Evolutionary conservation across 495 filamentous ascomycete species (phyloP), one percentile per base, ranked within the genome.

Genomic region (Amorphotheca resinae): DNA sequence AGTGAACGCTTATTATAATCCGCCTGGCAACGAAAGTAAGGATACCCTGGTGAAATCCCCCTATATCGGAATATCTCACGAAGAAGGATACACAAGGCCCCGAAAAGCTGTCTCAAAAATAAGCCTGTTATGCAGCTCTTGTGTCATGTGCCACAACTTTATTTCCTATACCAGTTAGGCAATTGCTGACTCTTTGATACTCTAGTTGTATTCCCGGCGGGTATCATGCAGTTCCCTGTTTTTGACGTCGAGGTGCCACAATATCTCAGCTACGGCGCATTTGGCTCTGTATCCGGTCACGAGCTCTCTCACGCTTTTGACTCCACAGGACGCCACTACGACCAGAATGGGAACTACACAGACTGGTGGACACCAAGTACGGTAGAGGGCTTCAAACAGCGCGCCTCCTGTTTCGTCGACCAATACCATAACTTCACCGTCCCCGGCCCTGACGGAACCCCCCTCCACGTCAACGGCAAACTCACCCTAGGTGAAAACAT

Each of bases 271-370:
- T 87, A 84, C 51, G 82, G 80, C 23, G 76, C 78, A 1, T 80
- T 85, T 50, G 80, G 78, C 23, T 68, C 77, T 2, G 74, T 85
- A 25, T 76, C 74, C 35, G 80, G 80, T 7, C 80, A 87, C 57
- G 81, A 87, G 53, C 68, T 87, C 12, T 78, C 74, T 3, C 82
- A 87, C 57, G 79, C 79, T 11, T 84, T 87, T 49, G 82, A 87
- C 57, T 77, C 68, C 22, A 74, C 65, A 3, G 82, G 82, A 33
- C 65, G 77, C 20, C 71, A 79, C 50, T 83, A 78, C 38, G 77
- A 84, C 47, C 66, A 79, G 53, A 72, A 67, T 15, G 82, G 79
- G 30, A 78, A 78, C 46, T 74, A 67, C 45, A 76, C 71, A 0
- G 67, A 79, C 50, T 87, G 81, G 81, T 85, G 79, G 80, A 73